phyloP scores from a whole-genome alignment of 495 filamentous ascomycete species.

The Physcia stellaris region DNA sequence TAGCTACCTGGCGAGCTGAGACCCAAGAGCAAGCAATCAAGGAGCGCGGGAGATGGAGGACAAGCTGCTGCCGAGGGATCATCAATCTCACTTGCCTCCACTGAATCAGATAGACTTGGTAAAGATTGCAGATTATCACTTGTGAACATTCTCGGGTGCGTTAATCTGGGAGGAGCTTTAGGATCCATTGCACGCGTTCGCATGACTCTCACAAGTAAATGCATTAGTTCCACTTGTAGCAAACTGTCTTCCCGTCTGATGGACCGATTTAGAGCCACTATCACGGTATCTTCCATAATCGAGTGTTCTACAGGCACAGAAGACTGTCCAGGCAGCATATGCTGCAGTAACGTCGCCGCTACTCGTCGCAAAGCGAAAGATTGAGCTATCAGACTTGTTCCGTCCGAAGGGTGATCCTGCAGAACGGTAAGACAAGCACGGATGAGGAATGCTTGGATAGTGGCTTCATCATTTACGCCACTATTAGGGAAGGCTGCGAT shows the following conservation, averaged over 20 bases:
- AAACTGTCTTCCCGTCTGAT: constrained; percentile 47
- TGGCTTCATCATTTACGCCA: neutral
- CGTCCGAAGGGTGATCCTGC: too few relatives aligned
- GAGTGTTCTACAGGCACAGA: neutral
- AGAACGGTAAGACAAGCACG: too few relatives aligned
- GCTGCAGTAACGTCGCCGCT: neutral
- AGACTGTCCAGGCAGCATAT: neutral
- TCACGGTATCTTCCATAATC: constrained; percentile 57
- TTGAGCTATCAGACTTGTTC: too few relatives aligned
- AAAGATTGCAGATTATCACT: constrained; percentile 33
- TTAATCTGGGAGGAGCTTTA: constrained; percentile 14
- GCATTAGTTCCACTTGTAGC: constrained; percentile 61
- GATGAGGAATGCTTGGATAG: neutral
- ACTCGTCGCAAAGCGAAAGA: neutral
- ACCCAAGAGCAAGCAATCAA: constrained; percentile 72
- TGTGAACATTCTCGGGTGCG: constrained; percentile 29
- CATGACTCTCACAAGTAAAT: constrained; percentile 57
- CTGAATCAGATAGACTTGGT: constrained; percentile 34
- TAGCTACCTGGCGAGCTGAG: constrained; percentile 64
- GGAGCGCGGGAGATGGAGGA: constrained; percentile 53
- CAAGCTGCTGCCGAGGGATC: constrained; percentile 22
- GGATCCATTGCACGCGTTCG: constrained; percentile 44
- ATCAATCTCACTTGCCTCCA: constrained; percentile 31
- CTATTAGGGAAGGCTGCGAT: too few relatives aligned
- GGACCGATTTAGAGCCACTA: constrained; percentile 52